phyloP scores from a whole-genome alignment of 768 basidiomycete species.

The Podaxis carcinomalis region DNA sequence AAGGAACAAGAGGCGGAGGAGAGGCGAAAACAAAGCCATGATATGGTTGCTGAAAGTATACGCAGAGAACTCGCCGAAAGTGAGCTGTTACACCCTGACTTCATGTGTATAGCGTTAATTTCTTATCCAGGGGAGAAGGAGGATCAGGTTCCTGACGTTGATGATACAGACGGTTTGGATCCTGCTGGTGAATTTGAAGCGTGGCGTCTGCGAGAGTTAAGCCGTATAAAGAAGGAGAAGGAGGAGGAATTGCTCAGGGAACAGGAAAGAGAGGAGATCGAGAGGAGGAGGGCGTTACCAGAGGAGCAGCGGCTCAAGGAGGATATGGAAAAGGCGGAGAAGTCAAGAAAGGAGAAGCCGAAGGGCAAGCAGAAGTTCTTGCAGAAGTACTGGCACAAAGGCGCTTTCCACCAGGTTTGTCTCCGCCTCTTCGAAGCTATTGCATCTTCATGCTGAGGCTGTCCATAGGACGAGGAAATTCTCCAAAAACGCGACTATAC shows the following conservation, averaged over 20 bases:
- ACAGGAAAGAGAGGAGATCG: constrained; percentile 86
- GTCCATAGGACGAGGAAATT: constrained; percentile 72
- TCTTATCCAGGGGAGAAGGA: constrained; percentile 76
- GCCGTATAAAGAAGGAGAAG: constrained; percentile 91
- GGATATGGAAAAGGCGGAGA: constrained; percentile 83
- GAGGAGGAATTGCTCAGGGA: constrained; percentile 81
- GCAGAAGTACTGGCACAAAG: constrained; percentile 99
- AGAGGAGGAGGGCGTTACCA: constrained; percentile 85
- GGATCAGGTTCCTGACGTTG: constrained; percentile 78
- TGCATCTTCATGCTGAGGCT: constrained; percentile 6
- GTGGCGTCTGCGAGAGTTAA: constrained; percentile 92
- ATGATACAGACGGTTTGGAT: constrained; percentile 93
- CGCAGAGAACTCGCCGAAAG: constrained; percentile 88
- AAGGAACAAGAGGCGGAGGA: constrained; percentile 78
- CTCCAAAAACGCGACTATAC: constrained; percentile 82
- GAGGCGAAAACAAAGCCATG: constrained; percentile 82
- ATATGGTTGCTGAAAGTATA: constrained; percentile 93
- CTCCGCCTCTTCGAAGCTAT: not conserved
- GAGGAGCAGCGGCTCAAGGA: constrained; percentile 92
- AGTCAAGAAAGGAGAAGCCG: constrained; percentile 80
- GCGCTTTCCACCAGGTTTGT: constrained; percentile 91
- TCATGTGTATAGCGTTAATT: not conserved
- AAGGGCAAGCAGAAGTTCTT: constrained; percentile 90
- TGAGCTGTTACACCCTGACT: constrained; percentile 32
- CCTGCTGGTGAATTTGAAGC: constrained; percentile 90